phyloP scores from a whole-genome alignment of 1,139 yeast genomes.

The Suhomyces coccinellae region DNA sequence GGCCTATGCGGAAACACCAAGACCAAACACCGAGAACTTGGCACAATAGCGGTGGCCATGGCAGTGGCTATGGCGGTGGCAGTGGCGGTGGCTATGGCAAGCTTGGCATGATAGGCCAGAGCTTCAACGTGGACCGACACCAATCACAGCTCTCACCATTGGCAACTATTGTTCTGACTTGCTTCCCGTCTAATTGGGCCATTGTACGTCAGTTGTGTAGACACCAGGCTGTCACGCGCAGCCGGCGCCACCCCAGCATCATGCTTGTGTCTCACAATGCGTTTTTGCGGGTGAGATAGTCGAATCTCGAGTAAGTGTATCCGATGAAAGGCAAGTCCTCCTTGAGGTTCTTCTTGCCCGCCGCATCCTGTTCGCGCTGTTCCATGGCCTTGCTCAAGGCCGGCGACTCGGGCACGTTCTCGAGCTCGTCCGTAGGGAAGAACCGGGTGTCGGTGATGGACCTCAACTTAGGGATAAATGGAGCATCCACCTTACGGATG shows the following conservation, averaged over 20 bases:
- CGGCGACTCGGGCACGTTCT: constrained; percentile 94
- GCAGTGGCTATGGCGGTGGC: not conserved
- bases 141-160: no score
- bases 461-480: constrained; percentile 72
- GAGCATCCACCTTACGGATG: constrained; percentile 91
- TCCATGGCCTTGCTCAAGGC: constrained; percentile 73
- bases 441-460: constrained; percentile 95
- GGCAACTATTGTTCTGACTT: no score
- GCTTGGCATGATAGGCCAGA: no score
- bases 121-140: no score
- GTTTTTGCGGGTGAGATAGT: constrained; percentile 83
- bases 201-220: no score
- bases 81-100: no score
- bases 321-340: constrained; percentile 96
- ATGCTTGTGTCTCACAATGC: constrained; percentile 43
- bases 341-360: constrained; percentile 51
- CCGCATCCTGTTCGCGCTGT: constrained; percentile 48
- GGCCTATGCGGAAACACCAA: no score
- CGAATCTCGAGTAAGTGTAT: constrained; percentile 92
- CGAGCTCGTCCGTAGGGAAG: constrained; percentile 97
- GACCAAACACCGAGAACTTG: not conserved
- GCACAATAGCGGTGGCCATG: not conserved
- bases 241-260: no score
- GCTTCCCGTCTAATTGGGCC: no score
- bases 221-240: no score